Evolutionary conservation across 2,329 filamentous ascomycete genomes (phyloP).

Genomic region (Exophiala bonariae): DNA sequence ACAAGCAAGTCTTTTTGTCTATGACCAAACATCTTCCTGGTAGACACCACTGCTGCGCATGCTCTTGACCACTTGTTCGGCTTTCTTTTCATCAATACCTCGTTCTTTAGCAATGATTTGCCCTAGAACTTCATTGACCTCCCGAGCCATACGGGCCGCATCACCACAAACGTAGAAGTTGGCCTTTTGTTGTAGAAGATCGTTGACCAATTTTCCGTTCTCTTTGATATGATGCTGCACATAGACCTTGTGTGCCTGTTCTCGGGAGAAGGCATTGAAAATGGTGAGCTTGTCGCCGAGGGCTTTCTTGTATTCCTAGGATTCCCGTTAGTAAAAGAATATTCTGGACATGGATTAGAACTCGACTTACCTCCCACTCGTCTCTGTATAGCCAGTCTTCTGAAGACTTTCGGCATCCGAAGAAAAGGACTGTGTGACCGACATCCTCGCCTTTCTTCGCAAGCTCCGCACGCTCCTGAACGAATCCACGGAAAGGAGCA

Average conservation of each 20-base stretch:
- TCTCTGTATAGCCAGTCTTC: constrained; percentile 92
- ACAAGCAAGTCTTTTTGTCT: no score
- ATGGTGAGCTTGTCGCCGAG: constrained; percentile 89
- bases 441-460: constrained; percentile 78
- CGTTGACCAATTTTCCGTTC: constrained; percentile 78
- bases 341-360: constrained; percentile 4
- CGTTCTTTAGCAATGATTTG: constrained; percentile 85
- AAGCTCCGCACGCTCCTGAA: constrained; percentile 87
- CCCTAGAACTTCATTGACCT: constrained; percentile 82
- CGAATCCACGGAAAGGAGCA: constrained; percentile 90
- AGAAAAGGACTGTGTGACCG: constrained; percentile 88
- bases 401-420: constrained; percentile 81
- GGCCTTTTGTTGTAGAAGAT: constrained; percentile 77
- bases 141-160: constrained; percentile 93
- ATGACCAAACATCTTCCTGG: constrained; percentile 78
- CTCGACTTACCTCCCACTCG: constrained; percentile 80
- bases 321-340: constrained; percentile 32
- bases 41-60: constrained; percentile 96
- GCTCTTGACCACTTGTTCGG: constrained; percentile 92
- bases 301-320: constrained; percentile 75
- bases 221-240: constrained; percentile 92
- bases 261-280: constrained; percentile 93
- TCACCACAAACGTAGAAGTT: constrained; percentile 99
- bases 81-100: constrained; percentile 79
- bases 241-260: constrained; percentile 85